phyloP scores from a whole-genome alignment of 1,139 yeast genomes.

The Suhomyces bokatorum region DNA sequence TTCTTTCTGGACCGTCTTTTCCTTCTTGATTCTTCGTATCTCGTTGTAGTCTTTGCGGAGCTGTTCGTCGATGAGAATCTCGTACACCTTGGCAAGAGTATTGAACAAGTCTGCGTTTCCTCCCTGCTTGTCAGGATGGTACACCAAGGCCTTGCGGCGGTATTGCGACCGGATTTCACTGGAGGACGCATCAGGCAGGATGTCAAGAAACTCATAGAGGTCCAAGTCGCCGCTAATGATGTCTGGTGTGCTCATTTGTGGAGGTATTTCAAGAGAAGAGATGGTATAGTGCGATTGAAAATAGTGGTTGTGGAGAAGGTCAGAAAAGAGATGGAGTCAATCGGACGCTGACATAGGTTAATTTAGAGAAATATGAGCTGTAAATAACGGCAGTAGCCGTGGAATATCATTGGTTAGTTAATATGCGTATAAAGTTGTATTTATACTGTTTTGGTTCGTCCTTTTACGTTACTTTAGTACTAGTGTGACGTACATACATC shows the following conservation, averaged over 20 bases:
- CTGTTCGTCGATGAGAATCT: conserved; percentile 34
- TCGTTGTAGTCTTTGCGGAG: conserved; percentile 40
- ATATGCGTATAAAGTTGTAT: too few species aligned
- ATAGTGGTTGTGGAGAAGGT: background rate
- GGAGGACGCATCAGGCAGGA: conserved; percentile 22
- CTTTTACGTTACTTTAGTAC: too few species aligned
- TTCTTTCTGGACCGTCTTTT: conserved; percentile 16
- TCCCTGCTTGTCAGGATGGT: conserved; percentile 52
- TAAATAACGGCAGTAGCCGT: too few species aligned
- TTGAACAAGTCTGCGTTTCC: conserved; percentile 40
- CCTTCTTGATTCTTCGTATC: conserved; percentile 20
- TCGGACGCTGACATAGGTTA: too few species aligned
- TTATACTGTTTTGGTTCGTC: too few species aligned
- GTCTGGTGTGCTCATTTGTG: conserved; percentile 1
- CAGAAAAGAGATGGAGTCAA: background rate
- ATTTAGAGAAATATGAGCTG: too few species aligned
- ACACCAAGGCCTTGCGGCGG: conserved; percentile 23
- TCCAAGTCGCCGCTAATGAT: conserved; percentile 35
- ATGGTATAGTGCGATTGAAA: background rate
- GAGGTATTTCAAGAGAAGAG: background rate
- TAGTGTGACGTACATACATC: too few species aligned
- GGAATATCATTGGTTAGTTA: too few species aligned
- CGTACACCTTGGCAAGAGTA: conserved; percentile 38
- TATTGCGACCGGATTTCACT: conserved; percentile 20
- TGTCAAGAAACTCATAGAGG: conserved; percentile 35